Base-by-base conservation (phyloP, 208 protist species). In the Crithidia thermophila region DNA sequence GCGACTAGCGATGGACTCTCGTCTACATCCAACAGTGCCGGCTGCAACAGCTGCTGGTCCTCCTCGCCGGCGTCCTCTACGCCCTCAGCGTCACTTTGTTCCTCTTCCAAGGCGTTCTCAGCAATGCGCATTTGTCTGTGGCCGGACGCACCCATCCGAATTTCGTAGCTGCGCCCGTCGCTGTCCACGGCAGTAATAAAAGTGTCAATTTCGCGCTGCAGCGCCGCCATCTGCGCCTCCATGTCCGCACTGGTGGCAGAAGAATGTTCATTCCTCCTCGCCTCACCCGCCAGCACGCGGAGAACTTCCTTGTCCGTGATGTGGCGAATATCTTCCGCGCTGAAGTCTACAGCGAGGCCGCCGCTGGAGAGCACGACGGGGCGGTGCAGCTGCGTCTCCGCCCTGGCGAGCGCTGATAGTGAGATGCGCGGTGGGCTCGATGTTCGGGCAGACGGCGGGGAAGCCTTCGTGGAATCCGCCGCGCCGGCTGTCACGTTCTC, bases 181-280 rank as follows among this genome's bases (percentile, higher is more conserved):
- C 84, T 73, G 72, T 95, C 90, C n/a, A 92, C 85, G 0, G 81
- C 90, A 0, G 87, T 95, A 47, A 95, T 93, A 49, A 93, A 95
- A 0, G 87, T 89, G 31, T 84, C 76, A 57, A 93, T 93, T 25
- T 83, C 81, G 1, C 50, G 27, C 43, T 85, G 81, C 27, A 93
- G 60, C 7, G 71, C 68, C 0, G 37, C 47, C 33, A 91, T 88
- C 21, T 84, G 73, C 2, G 63, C 60, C 51, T 89, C 81, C 23
- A 92, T 87, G 7, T 66, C 73, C n/a, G 31, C 28, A 1, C 5
- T 16, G 6, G 30, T 11, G 40, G 39, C 39, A 10, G 14, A 37
- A 23, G 58, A 42, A 3, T 31, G 58, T 45, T 16, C 36, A 8
- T 10, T 31, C 20, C 4, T 3, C 8, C 8, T 3, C 11, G 4